Evolutionary conservation across 495 filamentous ascomycete species (phyloP).

Genomic region (Penicillium longicatenatum): DNA sequence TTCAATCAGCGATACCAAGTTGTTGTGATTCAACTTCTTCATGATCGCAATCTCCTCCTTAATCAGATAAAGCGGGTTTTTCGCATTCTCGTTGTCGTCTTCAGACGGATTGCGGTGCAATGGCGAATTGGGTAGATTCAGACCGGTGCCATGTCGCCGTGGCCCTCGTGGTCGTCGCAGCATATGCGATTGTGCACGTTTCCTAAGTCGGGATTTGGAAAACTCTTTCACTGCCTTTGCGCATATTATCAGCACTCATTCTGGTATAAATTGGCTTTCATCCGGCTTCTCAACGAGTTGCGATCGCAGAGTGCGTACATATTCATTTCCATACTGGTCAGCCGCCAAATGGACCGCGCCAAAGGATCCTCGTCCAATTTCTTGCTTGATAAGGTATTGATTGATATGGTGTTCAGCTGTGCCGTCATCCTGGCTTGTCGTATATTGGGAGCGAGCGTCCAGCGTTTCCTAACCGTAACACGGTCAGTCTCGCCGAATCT

Average conservation of each 20-base stretch:
- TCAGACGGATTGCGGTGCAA: conserved; percentile 54
- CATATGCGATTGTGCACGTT: conserved; percentile 89
- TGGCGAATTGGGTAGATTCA: conserved; percentile 54
- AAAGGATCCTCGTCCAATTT: conserved; percentile 94
- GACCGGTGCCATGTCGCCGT: conserved; percentile 57
- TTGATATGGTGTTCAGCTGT: conserved; percentile 80
- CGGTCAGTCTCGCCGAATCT: conserved; percentile 29
- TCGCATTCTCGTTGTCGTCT: conserved; percentile 56
- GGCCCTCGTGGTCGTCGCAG: conserved; percentile 66
- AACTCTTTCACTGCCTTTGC: conserved; percentile 93
- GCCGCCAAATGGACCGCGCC: conserved; percentile 90
- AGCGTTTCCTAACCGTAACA: conserved; percentile 78
- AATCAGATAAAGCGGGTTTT: conserved; percentile 84
- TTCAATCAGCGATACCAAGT: conserved; percentile 89
- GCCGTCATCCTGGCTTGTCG: conserved; percentile 81
- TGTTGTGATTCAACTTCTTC: conserved; percentile 95
- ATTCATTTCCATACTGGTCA: conserved; percentile 92
- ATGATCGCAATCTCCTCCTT: conserved; percentile 98
- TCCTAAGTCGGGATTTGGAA: conserved; percentile 89
- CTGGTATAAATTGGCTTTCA: not conserved
- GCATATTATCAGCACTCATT: conserved; percentile 2
- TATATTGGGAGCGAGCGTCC: conserved; percentile 85
- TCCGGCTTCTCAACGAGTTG: not conserved
- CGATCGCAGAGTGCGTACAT: conserved; percentile 56
- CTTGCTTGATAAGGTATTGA: conserved; percentile 91